Evolutionary conservation across 345 rosid species (phyloP).

Genomic region (Camelina sativa): DNA sequence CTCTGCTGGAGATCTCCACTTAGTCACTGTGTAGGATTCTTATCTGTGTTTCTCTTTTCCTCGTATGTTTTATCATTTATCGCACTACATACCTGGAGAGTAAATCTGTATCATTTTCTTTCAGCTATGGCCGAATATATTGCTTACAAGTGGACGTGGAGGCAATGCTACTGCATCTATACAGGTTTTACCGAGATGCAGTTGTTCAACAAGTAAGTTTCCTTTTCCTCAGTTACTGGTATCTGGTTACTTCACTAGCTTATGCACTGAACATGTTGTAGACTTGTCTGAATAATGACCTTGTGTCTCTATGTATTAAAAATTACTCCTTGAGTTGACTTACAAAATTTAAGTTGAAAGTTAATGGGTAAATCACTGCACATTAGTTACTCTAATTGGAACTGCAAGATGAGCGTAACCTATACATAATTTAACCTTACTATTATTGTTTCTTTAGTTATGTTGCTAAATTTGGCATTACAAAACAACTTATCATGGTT

Average conservation of each 20-base stretch:
- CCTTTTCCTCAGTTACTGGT: slow-evolving; percentile 25
- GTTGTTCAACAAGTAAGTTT: slow-evolving; percentile 80
- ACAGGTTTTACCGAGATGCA: slow-evolving; percentile 97
- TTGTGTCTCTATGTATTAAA: slow-evolving; percentile 18
- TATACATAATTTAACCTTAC: not conserved
- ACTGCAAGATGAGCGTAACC: not conserved
- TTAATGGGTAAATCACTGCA: not conserved
- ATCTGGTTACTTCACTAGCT: slow-evolving; percentile 11
- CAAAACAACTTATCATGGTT: slow-evolving; percentile 21
- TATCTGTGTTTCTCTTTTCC: slow-evolving; percentile 27
- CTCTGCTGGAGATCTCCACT: slow-evolving; percentile 80
- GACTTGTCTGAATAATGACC: slow-evolving; percentile 6
- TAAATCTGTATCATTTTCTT: slow-evolving; percentile 26
- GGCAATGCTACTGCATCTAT: slow-evolving; percentile 89
- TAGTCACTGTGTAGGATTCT: slow-evolving; percentile 77
- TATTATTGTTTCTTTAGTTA: slow-evolving; percentile 7
- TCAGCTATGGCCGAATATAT: slow-evolving; percentile 98
- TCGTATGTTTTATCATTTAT: slow-evolving; percentile 7
- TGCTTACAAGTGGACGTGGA: slow-evolving; percentile 98
- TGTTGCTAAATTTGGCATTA: slow-evolving; percentile 8
- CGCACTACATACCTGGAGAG: not conserved
- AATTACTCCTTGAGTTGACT: slow-evolving; percentile 15
- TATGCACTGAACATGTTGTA: slow-evolving; percentile 10
- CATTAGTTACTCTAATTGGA: not conserved
- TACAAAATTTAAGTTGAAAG: slow-evolving; percentile 3